Percentiles rank a stretch among this genome's conserved stretches.
Conservation (phyloP, 2,329 filamentous ascomycete genomes). For the Aspergillus bombycis region DNA sequence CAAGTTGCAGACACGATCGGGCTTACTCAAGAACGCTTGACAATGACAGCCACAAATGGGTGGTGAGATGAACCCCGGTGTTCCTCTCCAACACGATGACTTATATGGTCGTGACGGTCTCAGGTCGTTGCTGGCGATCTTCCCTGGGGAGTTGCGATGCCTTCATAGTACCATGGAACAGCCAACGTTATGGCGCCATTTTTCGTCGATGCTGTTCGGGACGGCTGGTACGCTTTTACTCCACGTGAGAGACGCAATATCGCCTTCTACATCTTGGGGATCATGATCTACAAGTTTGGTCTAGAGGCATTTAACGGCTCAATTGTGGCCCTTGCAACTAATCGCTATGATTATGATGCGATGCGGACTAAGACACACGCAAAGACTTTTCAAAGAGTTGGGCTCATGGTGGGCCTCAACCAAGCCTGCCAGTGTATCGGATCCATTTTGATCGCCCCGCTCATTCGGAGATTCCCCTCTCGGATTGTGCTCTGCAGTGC, state of each 20-base stretch:
- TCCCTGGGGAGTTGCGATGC: background rate
- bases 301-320: slow-evolving; percentile 22
- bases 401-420: slow-evolving; percentile 21
- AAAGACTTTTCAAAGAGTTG: slow-evolving; percentile 22
- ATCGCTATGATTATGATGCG: slow-evolving; percentile 22
- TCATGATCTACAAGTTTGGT: slow-evolving; percentile 22
- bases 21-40: background rate
- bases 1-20: background rate
- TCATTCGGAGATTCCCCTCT: slow-evolving; percentile 20
- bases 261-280: slow-evolving; percentile 18
- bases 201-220: slow-evolving; percentile 10
- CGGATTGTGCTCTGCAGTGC: slow-evolving; percentile 15
- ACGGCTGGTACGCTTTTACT: slow-evolving; percentile 18
- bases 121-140: background rate
- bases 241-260: slow-evolving; percentile 17
- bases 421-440: slow-evolving; percentile 22
- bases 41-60: background rate
- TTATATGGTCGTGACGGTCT: slow-evolving; percentile 7
- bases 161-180: slow-evolving; percentile 11
- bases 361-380: slow-evolving; percentile 10
- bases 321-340: slow-evolving; percentile 19
- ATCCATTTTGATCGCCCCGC: slow-evolving; percentile 20
- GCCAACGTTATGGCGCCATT: slow-evolving; percentile 16
- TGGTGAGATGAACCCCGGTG: background rate
- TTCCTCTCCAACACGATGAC: background rate